These are phyloP conservation scores for Microbotryum scabiosae DNA, from an alignment of 1,284 basidiomycete genomes.

Conservation along the genomic window DNA sequence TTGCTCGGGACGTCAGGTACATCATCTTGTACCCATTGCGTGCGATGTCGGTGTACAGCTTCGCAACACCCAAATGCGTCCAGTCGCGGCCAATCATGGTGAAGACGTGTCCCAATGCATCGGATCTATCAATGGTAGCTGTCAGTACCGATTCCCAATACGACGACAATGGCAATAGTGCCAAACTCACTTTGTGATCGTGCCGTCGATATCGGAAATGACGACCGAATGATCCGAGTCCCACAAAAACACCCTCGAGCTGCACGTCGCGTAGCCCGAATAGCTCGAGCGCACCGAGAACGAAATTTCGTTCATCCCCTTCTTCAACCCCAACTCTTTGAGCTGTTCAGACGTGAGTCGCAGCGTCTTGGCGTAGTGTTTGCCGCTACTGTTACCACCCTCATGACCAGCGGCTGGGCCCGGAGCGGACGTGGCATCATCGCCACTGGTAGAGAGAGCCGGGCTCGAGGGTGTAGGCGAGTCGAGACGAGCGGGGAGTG, in stretches of 20 bases:
- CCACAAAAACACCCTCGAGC: slow-evolving; percentile 93
- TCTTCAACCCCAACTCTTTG: slow-evolving; percentile 74
- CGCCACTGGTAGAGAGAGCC: neutral
- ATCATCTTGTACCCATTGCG: slow-evolving; percentile 97
- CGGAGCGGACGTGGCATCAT: neutral
- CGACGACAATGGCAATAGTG: slow-evolving; percentile 2
- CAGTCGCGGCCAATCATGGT: slow-evolving; percentile 99
- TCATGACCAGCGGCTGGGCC: too few relatives aligned
- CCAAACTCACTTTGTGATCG: slow-evolving; percentile 80
- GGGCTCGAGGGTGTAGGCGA: neutral
- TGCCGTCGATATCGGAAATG: slow-evolving; percentile 97
- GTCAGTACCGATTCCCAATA: neutral
- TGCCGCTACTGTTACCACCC: slow-evolving; percentile 30
- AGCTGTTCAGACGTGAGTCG: slow-evolving; percentile 76
- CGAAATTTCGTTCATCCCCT: slow-evolving; percentile 84
- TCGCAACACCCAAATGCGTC: slow-evolving; percentile 97
- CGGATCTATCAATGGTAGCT: slow-evolving; percentile 55
- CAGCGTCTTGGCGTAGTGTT: slow-evolving; percentile 82
- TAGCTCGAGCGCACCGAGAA: slow-evolving; percentile 81
- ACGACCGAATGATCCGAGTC: slow-evolving; percentile 81
- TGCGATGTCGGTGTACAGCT: slow-evolving; percentile 90
- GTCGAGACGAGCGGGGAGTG: neutral
- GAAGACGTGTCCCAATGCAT: slow-evolving; percentile 93
- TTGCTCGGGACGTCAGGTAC: slow-evolving; percentile 95
- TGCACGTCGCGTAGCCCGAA: slow-evolving; percentile 74